Percentiles rank a stretch among this genome's conserved stretches.
Conservation (phyloP, 2,329 filamentous ascomycete genomes). For the Macrophomina pseudophaseolina region DNA sequence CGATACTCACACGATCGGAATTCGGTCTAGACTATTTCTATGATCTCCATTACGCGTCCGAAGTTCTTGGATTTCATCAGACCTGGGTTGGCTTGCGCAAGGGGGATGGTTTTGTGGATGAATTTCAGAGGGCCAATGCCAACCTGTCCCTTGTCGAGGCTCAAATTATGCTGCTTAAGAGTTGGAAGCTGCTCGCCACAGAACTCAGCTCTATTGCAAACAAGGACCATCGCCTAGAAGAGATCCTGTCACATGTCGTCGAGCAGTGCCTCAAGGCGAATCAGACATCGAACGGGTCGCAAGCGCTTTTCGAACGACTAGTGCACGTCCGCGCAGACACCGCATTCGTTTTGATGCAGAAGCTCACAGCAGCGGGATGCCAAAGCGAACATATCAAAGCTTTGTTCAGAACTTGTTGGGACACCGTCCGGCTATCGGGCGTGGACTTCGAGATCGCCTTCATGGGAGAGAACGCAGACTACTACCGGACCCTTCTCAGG, state of each 20-base stretch:
- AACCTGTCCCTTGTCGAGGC: slow-evolving; percentile 93
- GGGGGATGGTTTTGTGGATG: slow-evolving; percentile 75
- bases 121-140: slow-evolving; percentile 84
- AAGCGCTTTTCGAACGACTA: slow-evolving; percentile 81
- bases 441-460: slow-evolving; percentile 65
- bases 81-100: slow-evolving; percentile 68
- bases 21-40: slow-evolving; percentile 85
- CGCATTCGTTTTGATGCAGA: slow-evolving; percentile 80
- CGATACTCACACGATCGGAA: slow-evolving; percentile 65
- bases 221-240: slow-evolving; percentile 63
- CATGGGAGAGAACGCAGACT: slow-evolving; percentile 63
- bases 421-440: slow-evolving; percentile 60
- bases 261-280: slow-evolving; percentile 81
- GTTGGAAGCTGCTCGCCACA: slow-evolving; percentile 86
- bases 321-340: slow-evolving; percentile 79
- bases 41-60: slow-evolving; percentile 74
- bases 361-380: slow-evolving; percentile 66
- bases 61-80: slow-evolving; percentile 76
- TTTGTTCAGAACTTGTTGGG: slow-evolving; percentile 65
- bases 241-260: slow-evolving; percentile 74
- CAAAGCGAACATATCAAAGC: slow-evolving; percentile 57
- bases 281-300: slow-evolving; percentile 71
- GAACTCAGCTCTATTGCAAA: slow-evolving; percentile 74
- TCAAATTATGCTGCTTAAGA: slow-evolving; percentile 82
- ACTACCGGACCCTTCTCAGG: slow-evolving; percentile 84